Base-by-base conservation (phyloP, 2,329 filamentous ascomycete species). In the Exophiala aquamarina region DNA sequence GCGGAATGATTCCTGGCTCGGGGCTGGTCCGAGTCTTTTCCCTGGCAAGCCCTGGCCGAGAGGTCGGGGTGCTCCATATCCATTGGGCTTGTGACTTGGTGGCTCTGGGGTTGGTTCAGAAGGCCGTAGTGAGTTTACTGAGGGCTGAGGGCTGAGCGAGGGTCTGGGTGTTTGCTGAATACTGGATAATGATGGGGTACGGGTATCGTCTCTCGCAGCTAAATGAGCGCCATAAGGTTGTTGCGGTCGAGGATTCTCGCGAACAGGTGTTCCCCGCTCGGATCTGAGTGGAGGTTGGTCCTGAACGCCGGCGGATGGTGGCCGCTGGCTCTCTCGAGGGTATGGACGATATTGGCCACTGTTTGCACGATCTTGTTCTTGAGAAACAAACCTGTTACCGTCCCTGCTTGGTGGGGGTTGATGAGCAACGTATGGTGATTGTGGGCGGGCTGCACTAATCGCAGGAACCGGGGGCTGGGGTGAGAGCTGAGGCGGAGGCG, bases 361-460 rank as follows among this genome's bases (percentile, higher is more conserved):
- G 31, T 47, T 39, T 10, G 44, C 9, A 8, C 50, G 45, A 8
- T 47, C 42, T 20, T 38, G 41, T 11, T 56, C 53, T 37, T 47
- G 46, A 11, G 50, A 28, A 10, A 44, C 50, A 15, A 42, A 18
- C 5, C 47, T 39, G 23, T 39, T 37, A 20, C 42, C 45, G 35
- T 52, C 48, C 28, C 54, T 41, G 28, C 47, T 49, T 20, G 52
- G 44, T 45, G 55, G 43, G 31, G 41, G 31, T 18, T 44, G 38
- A 28, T 50, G 45, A 17, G 40, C 28, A 19, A 50, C 19, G 23
- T 51, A 46, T 15, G 55, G 55, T 26, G 57, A 56, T 21, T 56
- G 57, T 26, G 57, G 49, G 18, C 52, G 41, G 40, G 47, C 40
- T 10, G 41, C 34, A 32, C 31, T 49, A 2, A 49, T 38, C 10